Conservation (phyloP, 1,139 yeast genomes). For the Suhomyces bokatorum region DNA sequence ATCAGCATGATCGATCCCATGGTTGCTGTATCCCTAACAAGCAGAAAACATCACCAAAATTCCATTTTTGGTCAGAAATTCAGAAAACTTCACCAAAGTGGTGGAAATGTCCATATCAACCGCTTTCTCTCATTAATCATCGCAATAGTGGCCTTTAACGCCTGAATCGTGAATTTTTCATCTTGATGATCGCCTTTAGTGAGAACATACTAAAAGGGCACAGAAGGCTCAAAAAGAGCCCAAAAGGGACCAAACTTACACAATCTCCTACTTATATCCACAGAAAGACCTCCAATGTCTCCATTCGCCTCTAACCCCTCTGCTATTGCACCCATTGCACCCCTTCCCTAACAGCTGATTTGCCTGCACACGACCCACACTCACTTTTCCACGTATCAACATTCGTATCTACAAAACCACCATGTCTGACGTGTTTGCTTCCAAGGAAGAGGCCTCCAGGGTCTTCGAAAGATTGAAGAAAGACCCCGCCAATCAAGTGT, state of each 20-base stretch:
- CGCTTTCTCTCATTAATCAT: background rate
- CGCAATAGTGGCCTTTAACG: background rate
- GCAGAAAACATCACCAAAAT: too few species aligned
- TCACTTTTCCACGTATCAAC: slow-evolving; percentile 12
- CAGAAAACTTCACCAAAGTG: too few species aligned
- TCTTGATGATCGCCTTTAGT: background rate
- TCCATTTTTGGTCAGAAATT: too few species aligned
- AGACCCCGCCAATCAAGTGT: slow-evolving; percentile 74
- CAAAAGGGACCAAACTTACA: background rate
- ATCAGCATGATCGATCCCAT: too few species aligned
- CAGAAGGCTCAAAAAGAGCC: background rate
- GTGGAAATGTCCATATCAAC: background rate
- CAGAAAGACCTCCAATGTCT: background rate
- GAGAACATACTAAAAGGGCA: background rate
- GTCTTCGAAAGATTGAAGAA: slow-evolving; percentile 60
- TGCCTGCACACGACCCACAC: slow-evolving; percentile 7
- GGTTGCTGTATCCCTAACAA: too few species aligned
- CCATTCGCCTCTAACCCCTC: too few species aligned
- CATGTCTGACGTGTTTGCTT: slow-evolving; percentile 39
- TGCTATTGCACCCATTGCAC: too few species aligned
- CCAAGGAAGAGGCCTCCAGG: slow-evolving; percentile 60
- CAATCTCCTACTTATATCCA: background rate
- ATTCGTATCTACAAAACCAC: background rate
- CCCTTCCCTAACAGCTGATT: too few species aligned
- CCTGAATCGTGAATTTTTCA: background rate